Conservation (phyloP, 164 flowering plant species). For the Magnolia sinica region DNA sequence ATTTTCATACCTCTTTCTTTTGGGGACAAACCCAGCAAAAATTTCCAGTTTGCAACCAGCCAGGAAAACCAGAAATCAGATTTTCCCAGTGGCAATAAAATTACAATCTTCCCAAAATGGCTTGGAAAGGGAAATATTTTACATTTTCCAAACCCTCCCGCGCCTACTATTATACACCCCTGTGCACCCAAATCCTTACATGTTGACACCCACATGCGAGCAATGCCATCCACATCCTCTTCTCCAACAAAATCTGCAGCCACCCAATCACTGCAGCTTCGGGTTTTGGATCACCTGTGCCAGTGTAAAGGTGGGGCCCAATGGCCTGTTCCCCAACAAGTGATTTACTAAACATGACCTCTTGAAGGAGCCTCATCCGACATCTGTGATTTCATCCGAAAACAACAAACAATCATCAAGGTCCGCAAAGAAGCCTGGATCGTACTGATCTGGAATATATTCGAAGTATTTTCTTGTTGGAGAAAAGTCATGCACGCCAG, state of each 20-base stretch:
- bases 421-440: constrained; percentile 31
- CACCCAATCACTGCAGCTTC: neutral
- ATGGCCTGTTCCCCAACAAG: neutral
- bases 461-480: constrained; percentile 18
- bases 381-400: constrained; percentile 34
- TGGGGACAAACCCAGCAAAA: neutral
- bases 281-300: neutral
- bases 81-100: neutral
- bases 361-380: neutral
- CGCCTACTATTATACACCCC: neutral
- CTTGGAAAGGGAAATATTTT: constrained; percentile 1
- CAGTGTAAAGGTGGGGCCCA: neutral
- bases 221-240: neutral
- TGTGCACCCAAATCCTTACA: no score
- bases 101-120: constrained; percentile 4
- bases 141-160: neutral
- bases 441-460: constrained; percentile 29
- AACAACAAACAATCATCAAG: constrained; percentile 46
- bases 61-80: neutral
- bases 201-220: neutral
- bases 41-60: neutral
- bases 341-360: neutral
- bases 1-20: neutral
- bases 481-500: constrained; percentile 12
- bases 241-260: neutral